Evolutionary conservation across 1,139 yeast genomes (phyloP), one percentile per base, ranked within the genome.

Genomic region (Yamadazyma atmosphaerica): DNA sequence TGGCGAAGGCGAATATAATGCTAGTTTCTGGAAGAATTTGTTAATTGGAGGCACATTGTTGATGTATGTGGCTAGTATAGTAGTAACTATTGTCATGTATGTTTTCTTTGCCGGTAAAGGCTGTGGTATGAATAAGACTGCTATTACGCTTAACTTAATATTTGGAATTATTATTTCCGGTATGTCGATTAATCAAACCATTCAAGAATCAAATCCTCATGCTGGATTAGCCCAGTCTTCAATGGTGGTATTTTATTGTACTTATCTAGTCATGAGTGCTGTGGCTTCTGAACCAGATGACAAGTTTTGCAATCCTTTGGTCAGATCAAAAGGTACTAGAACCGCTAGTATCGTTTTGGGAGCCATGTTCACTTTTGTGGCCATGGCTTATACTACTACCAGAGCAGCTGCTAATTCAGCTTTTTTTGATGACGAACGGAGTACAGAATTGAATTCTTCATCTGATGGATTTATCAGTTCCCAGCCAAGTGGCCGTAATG

Each of bases 251-350:
- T 76, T 89, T 32, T 94, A 94, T 62, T 88, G 98, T 62, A 86
- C 98, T 0, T 94, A 94, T 58, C 69, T 94, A 48, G 83, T 92
- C 4, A 79, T 92, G 75, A 83, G 95, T 49, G 98, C 98, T 0
- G 95, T 94, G 48, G 86, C 96, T 1, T 83, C 96, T 8, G 98
- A 92, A 60, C 99, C 98, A 0, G 98, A 92, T 61, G 98, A 92
- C 65, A 80, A 76, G 55, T 68, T 71, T 50, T 94, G 99, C 61
- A 94, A 94, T 60, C 98, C 98, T 6, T 70, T 92, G 44, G 81
- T 90, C 14, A 77, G 98, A 49, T 86, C 96, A 3, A 74, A 77
- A 41, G 96, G 97, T 4, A 89, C 98, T 0, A 78, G 98, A 53
- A 89, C 96, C 2, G 82, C 88, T 15, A 85, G 95, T 47, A 83